Percentiles rank a stretch among this genome's conserved stretches.
Conservation (phyloP, 1,139 yeast species). For the Yamadazyma triangularis region DNA sequence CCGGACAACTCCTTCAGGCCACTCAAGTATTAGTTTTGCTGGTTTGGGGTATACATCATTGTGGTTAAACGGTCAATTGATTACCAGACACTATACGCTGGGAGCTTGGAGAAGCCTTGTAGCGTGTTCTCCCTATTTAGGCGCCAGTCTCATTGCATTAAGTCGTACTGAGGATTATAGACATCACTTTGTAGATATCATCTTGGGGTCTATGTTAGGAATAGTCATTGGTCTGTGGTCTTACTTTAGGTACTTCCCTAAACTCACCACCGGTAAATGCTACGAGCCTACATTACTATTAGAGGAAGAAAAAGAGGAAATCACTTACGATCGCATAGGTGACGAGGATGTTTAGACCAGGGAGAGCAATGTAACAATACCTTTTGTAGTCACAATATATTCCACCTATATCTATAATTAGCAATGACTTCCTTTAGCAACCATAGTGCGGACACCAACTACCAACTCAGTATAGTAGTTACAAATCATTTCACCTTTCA, state of each 20-base stretch:
- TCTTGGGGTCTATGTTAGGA: constrained; percentile 59
- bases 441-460: too few relatives aligned
- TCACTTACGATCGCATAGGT: constrained; percentile 4
- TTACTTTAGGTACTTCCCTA: constrained; percentile 36
- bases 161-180: constrained; percentile 76
- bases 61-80: constrained; percentile 63
- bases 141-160: constrained; percentile 64
- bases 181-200: constrained; percentile 70
- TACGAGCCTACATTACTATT: constrained; percentile 20
- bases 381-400: too few relatives aligned
- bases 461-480: too few relatives aligned
- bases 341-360: too few relatives aligned
- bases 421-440: too few relatives aligned
- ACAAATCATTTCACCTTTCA: too few relatives aligned
- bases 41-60: constrained; percentile 62
- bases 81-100: constrained; percentile 27
- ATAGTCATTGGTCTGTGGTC: constrained; percentile 29
- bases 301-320: constrained; percentile 7
- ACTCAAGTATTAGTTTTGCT: constrained; percentile 59
- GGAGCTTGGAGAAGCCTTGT: constrained; percentile 54
- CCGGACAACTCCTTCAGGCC: constrained; percentile 79
- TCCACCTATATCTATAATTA: too few relatives aligned
- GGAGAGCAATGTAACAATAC: too few relatives aligned
- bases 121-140: constrained; percentile 36
- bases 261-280: constrained; percentile 13